Evolutionary conservation across 495 filamentous ascomycete species (phyloP), one percentile per base, ranked within the genome.

Genomic region (Penicillium robsamsonii): DNA sequence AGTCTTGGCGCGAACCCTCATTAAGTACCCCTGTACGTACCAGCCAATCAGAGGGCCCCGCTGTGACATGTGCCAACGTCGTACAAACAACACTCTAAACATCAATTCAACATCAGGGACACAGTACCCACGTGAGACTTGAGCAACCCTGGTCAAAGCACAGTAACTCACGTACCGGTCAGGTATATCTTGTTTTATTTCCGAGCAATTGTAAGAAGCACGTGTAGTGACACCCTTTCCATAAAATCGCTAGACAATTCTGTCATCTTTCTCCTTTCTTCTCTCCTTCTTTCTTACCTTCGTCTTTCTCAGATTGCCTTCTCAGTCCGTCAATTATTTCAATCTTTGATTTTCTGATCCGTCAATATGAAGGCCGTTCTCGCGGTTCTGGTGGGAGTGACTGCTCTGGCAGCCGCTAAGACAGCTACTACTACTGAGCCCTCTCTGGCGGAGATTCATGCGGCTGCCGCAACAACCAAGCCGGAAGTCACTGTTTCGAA

Each of bases 401-500:
- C 61, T 33, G 42, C 64, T 8, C 31, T 67, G 38, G 65, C 63
- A 29, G 29, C 57, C 4, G 71, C 71, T 10, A 59, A 67, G 49
- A 30, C 57, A 10, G 56, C 60, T 31, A 72, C 67, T 3, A 51
- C 60, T 25, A 64, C 68, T 5, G 61, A 67, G 59, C 73, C 71
- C 13, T 57, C 68, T 29, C 27, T 58, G 0, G 55, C 66, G 6
- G 65, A 68, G 22, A 73, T 74, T 45, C 53, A 55, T 3, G 65
- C 67, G 11, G 68, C 70, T 11, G 62, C 62, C 25, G 70, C 67
- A 20, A 65, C 67, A 4, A 62, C 59, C 18, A 56, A 59, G 51
- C 71, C 74, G 13, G 60, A 69, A 30, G 79, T 78, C 12, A 80
- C 84, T 18, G 78, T 73, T 18, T 84, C 80, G 49, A 64, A 81